Evolutionary conservation across 139 green algal species (phyloP).

Genomic region (Tetraselmis chui): DNA sequence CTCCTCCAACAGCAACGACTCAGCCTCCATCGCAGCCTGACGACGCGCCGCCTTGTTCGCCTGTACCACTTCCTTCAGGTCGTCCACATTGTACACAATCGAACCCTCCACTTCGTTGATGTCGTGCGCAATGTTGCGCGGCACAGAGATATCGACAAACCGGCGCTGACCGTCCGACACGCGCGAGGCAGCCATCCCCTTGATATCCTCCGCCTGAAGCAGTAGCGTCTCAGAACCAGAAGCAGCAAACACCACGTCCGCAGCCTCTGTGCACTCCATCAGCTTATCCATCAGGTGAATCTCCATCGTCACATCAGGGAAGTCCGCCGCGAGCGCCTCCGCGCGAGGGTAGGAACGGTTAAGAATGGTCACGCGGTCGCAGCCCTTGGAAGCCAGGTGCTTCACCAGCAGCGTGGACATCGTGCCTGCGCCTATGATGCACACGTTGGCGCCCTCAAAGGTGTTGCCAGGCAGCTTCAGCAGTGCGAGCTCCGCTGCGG

Average conservation of each 20-base stretch:
- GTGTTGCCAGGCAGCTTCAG: slow-evolving; percentile 91
- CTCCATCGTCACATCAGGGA: slow-evolving; percentile 89
- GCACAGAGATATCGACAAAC: slow-evolving; percentile 97
- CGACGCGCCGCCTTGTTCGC: slow-evolving; percentile 88
- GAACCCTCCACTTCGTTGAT: slow-evolving; percentile 61
- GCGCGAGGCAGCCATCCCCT: slow-evolving; percentile 42
- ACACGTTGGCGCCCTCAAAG: slow-evolving; percentile 69
- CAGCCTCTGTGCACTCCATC: slow-evolving; percentile 64
- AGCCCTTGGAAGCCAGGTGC: slow-evolving; percentile 94
- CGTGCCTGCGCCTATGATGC: slow-evolving; percentile 97
- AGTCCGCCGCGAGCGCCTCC: slow-evolving; percentile 87
- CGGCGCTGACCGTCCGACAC: slow-evolving; percentile 79
- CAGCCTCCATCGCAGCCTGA: slow-evolving; percentile 63
- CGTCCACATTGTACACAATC: slow-evolving; percentile 97
- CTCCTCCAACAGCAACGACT: slow-evolving; percentile 65
- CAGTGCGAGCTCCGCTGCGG: slow-evolving; percentile 93
- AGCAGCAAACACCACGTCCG: slow-evolving; percentile 91
- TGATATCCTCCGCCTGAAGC: slow-evolving; percentile 60
- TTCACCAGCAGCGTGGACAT: slow-evolving; percentile 98
- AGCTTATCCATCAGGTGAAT: slow-evolving; percentile 92
- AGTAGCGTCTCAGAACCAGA: slow-evolving; percentile 80
- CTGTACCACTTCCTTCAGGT: slow-evolving; percentile 96
- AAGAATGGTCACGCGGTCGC: slow-evolving; percentile 79
- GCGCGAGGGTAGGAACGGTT: slow-evolving; percentile 85
- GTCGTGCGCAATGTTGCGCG: slow-evolving; percentile 85